These are phyloP conservation scores for Vitis rotundifolia DNA, from an alignment of 164 flowering plant species.

Conservation along the genomic window DNA sequence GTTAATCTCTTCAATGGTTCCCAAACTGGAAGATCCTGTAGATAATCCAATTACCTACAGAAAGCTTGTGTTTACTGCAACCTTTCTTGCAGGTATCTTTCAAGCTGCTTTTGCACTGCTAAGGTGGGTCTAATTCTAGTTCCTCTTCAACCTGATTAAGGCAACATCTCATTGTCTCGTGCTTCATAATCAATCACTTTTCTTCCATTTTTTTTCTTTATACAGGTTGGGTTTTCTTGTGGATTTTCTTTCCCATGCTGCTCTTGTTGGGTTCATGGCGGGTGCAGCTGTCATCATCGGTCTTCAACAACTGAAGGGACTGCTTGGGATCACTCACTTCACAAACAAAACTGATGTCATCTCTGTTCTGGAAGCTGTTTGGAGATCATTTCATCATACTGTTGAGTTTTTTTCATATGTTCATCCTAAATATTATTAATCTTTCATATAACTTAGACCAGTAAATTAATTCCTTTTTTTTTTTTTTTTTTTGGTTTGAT, in stretches of 20 bases:
- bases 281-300: slow-evolving; percentile 86
- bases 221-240: slow-evolving; percentile 75
- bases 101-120: slow-evolving; percentile 73
- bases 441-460: no score
- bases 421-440: not conserved
- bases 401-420: slow-evolving; percentile 22
- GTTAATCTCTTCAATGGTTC: slow-evolving; percentile 29
- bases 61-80: slow-evolving; percentile 58
- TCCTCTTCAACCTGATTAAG: not conserved
- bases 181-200: not conserved
- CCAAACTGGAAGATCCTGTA: slow-evolving; percentile 36
- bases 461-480: not conserved
- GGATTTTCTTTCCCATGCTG: slow-evolving; percentile 85
- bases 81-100: slow-evolving; percentile 74
- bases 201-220: not conserved
- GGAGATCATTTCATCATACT: slow-evolving; percentile 39
- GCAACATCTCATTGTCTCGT: not conserved
- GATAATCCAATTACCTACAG: slow-evolving; percentile 49
- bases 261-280: slow-evolving; percentile 82
- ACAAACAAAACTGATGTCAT: slow-evolving; percentile 75
- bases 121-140: slow-evolving; percentile 34
- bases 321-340: slow-evolving; percentile 61
- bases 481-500: not conserved
- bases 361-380: slow-evolving; percentile 56
- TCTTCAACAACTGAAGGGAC: slow-evolving; percentile 77